A percentile compares a stretch with the other conserved stretches of the same genome.
These are phyloP conservation scores for Ceratobasidium theobromae DNA, from an alignment of 1,284 basidiomycete species.

Conservation along the genomic window DNA sequence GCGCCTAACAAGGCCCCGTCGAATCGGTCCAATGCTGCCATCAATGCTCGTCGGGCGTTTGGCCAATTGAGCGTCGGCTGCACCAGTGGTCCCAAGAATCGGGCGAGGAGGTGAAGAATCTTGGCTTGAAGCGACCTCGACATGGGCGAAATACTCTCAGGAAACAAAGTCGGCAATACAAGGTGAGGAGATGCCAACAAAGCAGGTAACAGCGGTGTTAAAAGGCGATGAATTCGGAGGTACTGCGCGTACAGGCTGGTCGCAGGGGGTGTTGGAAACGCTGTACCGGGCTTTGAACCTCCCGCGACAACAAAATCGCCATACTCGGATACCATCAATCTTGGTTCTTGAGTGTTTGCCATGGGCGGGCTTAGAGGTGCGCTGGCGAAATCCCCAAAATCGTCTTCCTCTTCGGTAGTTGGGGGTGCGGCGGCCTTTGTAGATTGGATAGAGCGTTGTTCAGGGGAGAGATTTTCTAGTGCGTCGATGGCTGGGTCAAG, in stretches of 20 bases:
- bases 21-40: slow-evolving; percentile 81
- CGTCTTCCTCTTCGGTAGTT: slow-evolving; percentile 66
- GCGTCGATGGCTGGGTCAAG: slow-evolving; percentile 59
- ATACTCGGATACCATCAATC: slow-evolving; percentile 33
- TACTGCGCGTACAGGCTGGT: slow-evolving; percentile 54
- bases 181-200: slow-evolving; percentile 54
- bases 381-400: slow-evolving; percentile 82
- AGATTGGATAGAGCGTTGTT: slow-evolving; percentile 32
- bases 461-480: slow-evolving; percentile 50
- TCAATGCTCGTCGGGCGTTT: slow-evolving; percentile 63
- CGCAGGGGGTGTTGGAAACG: slow-evolving; percentile 40
- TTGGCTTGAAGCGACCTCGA: slow-evolving; percentile 56
- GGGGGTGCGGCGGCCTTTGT: slow-evolving; percentile 53
- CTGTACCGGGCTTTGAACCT: slow-evolving; percentile 34
- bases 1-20: slow-evolving; percentile 79
- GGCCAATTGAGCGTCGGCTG: slow-evolving; percentile 70
- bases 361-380: slow-evolving; percentile 53
- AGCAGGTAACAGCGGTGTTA: slow-evolving; percentile 59
- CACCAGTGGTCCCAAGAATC: slow-evolving; percentile 64
- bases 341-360: slow-evolving; percentile 29
- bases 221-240: slow-evolving; percentile 62
- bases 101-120: slow-evolving; percentile 65
- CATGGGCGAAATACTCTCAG: slow-evolving; percentile 48
- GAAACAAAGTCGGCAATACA: slow-evolving; percentile 57
- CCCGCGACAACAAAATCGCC: slow-evolving; percentile 37